A percentile compares a stretch with the other conserved stretches of the same genome.
Evolutionary conservation across 352 stramenopile species (phyloP).

Genomic region (Globisporangium heterothallicum): DNA sequence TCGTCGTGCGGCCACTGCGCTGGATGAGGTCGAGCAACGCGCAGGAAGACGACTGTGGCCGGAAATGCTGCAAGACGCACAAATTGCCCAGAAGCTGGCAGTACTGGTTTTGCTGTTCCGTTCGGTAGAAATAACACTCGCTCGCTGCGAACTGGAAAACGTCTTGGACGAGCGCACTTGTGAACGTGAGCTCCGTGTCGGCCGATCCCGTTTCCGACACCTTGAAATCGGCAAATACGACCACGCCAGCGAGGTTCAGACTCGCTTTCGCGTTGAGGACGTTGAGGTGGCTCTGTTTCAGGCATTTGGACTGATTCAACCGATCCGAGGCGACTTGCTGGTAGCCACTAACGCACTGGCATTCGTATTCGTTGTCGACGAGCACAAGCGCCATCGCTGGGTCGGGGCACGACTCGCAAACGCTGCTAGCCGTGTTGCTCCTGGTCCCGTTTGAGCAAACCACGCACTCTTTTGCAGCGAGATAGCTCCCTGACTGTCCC

Average conservation of each 20-base stretch:
- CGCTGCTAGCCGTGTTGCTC: slow-evolving; percentile 25
- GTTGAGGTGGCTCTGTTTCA: slow-evolving; percentile 36
- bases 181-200: slow-evolving; percentile 23
- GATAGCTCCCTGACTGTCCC: slow-evolving; percentile 41
- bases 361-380: slow-evolving; percentile 20
- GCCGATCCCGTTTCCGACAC: slow-evolving; percentile 26
- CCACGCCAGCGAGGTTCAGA: slow-evolving; percentile 23
- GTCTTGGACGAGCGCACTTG: slow-evolving; percentile 73
- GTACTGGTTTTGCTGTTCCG: slow-evolving; percentile 46
- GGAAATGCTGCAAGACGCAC: slow-evolving; percentile 91
- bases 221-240: slow-evolving; percentile 40
- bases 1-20: slow-evolving; percentile 36
- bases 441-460: slow-evolving; percentile 37
- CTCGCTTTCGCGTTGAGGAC: slow-evolving; percentile 50
- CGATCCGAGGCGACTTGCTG: slow-evolving; percentile 38
- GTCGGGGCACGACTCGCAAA: slow-evolving; percentile 73
- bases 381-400: slow-evolving; percentile 60
- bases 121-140: slow-evolving; percentile 88
- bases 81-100: slow-evolving; percentile 91
- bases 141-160: slow-evolving; percentile 61
- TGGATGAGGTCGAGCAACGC: slow-evolving; percentile 72
- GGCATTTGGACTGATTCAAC: slow-evolving; percentile 31
- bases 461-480: slow-evolving; percentile 61
- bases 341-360: slow-evolving; percentile 59
- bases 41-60: slow-evolving; percentile 54